Percentiles rank a stretch among this genome's conserved stretches.
Conservation (phyloP, 148 eudicot species). For the Cornus suecica region DNA sequence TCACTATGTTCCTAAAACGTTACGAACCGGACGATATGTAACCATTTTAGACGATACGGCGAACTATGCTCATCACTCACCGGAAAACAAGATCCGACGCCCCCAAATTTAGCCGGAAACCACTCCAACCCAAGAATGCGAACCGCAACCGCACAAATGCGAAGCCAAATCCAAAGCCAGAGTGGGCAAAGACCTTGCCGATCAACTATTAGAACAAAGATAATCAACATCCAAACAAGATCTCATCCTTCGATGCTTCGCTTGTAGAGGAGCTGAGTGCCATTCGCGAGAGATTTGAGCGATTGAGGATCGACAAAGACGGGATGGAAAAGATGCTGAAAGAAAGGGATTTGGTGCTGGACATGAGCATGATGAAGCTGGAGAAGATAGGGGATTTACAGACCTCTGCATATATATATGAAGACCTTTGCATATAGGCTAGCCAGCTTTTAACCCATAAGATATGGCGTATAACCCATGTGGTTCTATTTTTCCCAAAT, state of each 20-base stretch:
- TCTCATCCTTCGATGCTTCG: conserved; percentile 47
- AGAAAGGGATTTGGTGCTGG: conserved; percentile 44
- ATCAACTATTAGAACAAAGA: conserved; percentile 41
- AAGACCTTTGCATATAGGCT: too few relatives aligned
- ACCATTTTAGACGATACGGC: too few relatives aligned
- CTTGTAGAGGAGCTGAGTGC: conserved; percentile 79
- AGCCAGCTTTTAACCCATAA: too few relatives aligned
- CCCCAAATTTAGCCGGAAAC: conserved; percentile 34
- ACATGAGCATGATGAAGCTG: conserved; percentile 48
- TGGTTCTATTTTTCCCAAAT: too few relatives aligned
- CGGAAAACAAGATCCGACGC: conserved; percentile 3
- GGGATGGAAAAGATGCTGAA: conserved; percentile 52
- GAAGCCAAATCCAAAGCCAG: not conserved
- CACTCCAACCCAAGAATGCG: conserved; percentile 42
- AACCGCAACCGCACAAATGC: conserved; percentile 14
- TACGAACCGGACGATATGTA: too few relatives aligned
- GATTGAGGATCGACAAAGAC: conserved; percentile 61
- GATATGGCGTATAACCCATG: too few relatives aligned
- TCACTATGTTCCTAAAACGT: too few relatives aligned
- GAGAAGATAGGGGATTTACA: conserved; percentile 56
- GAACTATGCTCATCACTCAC: conserved; percentile 13
- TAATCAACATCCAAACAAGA: conserved; percentile 23
- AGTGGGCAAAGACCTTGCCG: conserved; percentile 7
- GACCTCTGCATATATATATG: too few relatives aligned
- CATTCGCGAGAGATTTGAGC: conserved; percentile 50